Conservation (phyloP, 805 yeast genomes). For the Lachancea nothofagi region DNA sequence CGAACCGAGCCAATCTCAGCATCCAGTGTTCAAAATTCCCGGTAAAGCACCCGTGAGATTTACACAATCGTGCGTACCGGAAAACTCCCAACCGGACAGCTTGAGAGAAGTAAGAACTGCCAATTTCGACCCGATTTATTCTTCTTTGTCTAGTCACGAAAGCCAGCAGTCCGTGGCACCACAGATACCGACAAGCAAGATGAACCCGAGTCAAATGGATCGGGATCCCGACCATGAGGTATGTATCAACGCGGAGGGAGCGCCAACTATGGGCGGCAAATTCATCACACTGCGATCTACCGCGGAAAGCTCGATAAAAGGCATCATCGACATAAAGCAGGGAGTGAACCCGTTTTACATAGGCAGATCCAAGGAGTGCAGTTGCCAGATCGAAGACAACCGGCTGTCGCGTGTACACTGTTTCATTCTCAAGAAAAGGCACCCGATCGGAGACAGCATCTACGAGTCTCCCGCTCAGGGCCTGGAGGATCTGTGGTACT, state of each 20-base stretch:
- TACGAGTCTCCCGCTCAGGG: constrained; percentile 71
- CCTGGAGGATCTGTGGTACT: constrained; percentile 69
- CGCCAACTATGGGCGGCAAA: constrained; percentile 39
- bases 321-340: constrained; percentile 56
- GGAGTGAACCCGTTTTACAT: constrained; percentile 62
- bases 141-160: constrained; percentile 4
- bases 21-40: constrained; percentile 29
- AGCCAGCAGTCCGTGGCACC: neutral
- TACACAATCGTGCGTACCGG: constrained; percentile 24
- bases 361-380: constrained; percentile 65
- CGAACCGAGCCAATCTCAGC: constrained; percentile 5
- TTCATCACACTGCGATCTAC: constrained; percentile 57
- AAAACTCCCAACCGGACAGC: constrained; percentile 8
- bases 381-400: constrained; percentile 59
- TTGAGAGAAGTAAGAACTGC: constrained; percentile 9
- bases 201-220: neutral
- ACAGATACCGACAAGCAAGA: neutral
- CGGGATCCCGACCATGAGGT: neutral
- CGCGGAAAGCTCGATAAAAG: constrained; percentile 40
- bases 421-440: constrained; percentile 55
- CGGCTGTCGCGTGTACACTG: constrained; percentile 85
- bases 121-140: constrained; percentile 3
- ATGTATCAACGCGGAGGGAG: constrained; percentile 3
- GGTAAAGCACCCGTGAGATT: constrained; percentile 23
- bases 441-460: constrained; percentile 50